These are phyloP conservation scores for Magnusiomyces starmeri DNA, from an alignment of 1,139 yeast genomes.

Conservation along the genomic window DNA sequence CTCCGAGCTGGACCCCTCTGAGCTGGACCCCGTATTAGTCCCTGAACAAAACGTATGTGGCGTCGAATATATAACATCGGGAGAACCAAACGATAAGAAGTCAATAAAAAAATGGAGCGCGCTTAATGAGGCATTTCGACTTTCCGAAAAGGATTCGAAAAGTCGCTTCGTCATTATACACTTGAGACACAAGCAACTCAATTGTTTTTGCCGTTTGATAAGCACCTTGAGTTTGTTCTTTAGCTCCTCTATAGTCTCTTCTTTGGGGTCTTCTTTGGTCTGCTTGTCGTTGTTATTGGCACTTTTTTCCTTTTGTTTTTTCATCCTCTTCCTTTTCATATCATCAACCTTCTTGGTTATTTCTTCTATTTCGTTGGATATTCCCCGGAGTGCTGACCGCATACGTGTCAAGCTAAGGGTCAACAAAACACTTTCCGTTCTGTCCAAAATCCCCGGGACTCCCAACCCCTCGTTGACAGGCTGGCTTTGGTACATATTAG, in stretches of 20 bases:
- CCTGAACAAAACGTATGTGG: too few species aligned
- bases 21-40: too few species aligned
- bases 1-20: too few species aligned
- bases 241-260: neutral
- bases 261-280: neutral
- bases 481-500: neutral
- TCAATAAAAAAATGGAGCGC: conserved; percentile 6
- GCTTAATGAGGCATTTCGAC: conserved; percentile 4
- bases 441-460: neutral
- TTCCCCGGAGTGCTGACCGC: conserved; percentile 4
- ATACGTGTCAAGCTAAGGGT: conserved; percentile 2
- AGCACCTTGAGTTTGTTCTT: neutral
- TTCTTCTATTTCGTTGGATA: neutral
- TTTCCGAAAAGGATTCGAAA: conserved; percentile 3
- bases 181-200: conserved; percentile 1
- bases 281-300: neutral
- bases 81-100: conserved; percentile 5
- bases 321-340: neutral
- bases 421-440: neutral
- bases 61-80: conserved; percentile 7
- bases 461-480: neutral
- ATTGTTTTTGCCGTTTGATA: neutral
- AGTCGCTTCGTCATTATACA: neutral
- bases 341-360: neutral
- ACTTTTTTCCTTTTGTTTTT: neutral